These are phyloP conservation scores for Podaxis sp. DNA, from an alignment of 768 basidiomycete species.

Conservation along the genomic window DNA sequence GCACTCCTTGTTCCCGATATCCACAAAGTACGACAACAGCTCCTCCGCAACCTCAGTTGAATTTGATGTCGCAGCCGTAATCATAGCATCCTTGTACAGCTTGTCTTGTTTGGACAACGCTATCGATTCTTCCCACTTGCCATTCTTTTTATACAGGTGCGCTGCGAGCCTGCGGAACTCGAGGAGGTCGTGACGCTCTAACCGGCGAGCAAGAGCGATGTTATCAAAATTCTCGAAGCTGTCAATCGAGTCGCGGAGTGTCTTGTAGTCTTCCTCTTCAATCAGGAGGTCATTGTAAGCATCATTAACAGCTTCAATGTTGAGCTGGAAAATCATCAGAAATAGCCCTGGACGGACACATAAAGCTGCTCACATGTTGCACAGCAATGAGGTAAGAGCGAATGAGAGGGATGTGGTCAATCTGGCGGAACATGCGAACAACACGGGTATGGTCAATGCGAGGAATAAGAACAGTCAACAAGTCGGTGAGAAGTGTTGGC, in stretches of 20 bases:
- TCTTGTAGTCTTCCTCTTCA: conserved; percentile 99
- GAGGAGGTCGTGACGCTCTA: conserved; percentile 87
- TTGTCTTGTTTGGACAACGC: conserved; percentile 94
- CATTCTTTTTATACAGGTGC: conserved; percentile 98
- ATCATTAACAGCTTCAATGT: conserved; percentile 96
- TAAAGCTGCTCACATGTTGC: conserved; percentile 65
- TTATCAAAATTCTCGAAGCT: conserved; percentile 99
- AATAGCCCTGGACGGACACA: background rate
- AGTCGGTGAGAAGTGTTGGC: conserved; percentile 88
- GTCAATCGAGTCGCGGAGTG: conserved; percentile 94
- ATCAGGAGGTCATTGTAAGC: conserved; percentile 98
- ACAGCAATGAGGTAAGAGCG: conserved; percentile 96
- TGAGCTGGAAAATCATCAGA: conserved; percentile 50
- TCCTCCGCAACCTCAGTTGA: conserved; percentile 94
- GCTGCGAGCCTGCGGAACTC: conserved; percentile 96
- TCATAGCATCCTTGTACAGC: conserved; percentile 93
- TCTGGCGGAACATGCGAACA: conserved; percentile 91
- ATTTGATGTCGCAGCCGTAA: conserved; percentile 82
- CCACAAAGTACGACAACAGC: conserved; percentile 91
- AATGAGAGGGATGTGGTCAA: conserved; percentile 94
- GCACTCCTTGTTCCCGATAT: conserved; percentile 98
- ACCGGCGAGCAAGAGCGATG: conserved; percentile 73
- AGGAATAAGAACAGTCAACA: conserved; percentile 87
- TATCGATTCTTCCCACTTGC: conserved; percentile 95
- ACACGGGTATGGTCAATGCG: conserved; percentile 95